These are phyloP conservation scores for Radiomyces spectabilis DNA, from an alignment of 192 early-diverging fungal genomes.

Conservation along the genomic window DNA sequence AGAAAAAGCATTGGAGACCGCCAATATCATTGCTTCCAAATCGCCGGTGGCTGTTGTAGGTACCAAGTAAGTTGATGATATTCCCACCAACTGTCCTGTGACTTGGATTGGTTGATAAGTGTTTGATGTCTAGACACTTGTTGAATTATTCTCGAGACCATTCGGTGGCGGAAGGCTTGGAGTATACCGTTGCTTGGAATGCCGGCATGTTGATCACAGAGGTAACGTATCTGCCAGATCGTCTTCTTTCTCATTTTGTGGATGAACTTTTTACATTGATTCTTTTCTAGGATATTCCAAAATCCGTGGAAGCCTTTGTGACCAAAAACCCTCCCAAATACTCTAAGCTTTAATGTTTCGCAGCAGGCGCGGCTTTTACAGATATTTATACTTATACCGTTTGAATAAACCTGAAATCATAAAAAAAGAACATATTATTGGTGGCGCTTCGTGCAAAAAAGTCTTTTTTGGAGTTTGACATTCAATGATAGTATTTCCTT, in stretches of 20 bases:
- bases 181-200: slow-evolving; percentile 89
- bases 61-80: slow-evolving; percentile 61
- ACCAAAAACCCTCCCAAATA: slow-evolving; percentile 40
- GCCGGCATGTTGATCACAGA: slow-evolving; percentile 69
- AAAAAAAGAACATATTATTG: too few relatives aligned
- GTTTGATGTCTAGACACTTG: slow-evolving; percentile 41
- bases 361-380: too few relatives aligned
- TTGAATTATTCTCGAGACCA: slow-evolving; percentile 94
- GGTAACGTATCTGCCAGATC: slow-evolving; percentile 25
- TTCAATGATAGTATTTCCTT: too few relatives aligned
- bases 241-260: neutral
- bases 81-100: neutral
- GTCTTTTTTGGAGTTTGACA: too few relatives aligned
- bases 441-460: too few relatives aligned
- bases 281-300: slow-evolving; percentile 35
- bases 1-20: slow-evolving; percentile 62
- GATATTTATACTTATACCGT: too few relatives aligned
- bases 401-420: too few relatives aligned
- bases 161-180: slow-evolving; percentile 77
- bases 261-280: slow-evolving; percentile 1
- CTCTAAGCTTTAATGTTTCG: slow-evolving; percentile 48
- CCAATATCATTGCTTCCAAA: slow-evolving; percentile 74
- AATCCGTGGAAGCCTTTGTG: slow-evolving; percentile 34
- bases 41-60: slow-evolving; percentile 81
- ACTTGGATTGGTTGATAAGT: neutral